Conservation (phyloP, 176 grass and related monocot species). For the Metroxylon sagu region DNA sequence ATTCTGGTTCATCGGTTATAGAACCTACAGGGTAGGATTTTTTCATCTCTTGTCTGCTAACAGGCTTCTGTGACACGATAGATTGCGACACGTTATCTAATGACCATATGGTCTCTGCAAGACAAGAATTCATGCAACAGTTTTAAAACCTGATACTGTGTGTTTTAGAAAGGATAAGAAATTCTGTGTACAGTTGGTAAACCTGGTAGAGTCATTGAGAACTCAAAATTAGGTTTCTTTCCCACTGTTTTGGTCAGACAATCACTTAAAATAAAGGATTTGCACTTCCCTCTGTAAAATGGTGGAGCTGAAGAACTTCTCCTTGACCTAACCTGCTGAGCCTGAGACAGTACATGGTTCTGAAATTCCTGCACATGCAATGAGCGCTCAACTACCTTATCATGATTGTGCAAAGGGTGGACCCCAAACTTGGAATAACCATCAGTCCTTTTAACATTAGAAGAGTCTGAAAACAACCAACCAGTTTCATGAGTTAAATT, state of each 20-base stretch:
- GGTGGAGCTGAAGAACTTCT: constrained; percentile 75
- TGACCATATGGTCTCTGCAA: constrained; percentile 30
- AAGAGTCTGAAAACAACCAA: constrained; percentile 29
- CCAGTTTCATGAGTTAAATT: constrained; percentile 25
- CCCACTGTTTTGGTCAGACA: constrained; percentile 16
- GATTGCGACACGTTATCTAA: constrained; percentile 18
- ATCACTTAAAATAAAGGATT: constrained; percentile 52
- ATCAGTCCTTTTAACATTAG: constrained; percentile 21
- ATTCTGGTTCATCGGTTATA: constrained; percentile 29
- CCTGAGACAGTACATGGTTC: constrained; percentile 17
- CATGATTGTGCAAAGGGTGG: constrained; percentile 15
- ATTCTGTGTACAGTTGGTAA: background rate
- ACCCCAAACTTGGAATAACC: constrained; percentile 14
- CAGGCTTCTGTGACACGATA: constrained; percentile 43
- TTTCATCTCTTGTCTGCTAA: constrained; percentile 21
- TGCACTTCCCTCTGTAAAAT: constrained; percentile 69
- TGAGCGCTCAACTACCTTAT: constrained; percentile 18
- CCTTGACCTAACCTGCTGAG: constrained; percentile 38
- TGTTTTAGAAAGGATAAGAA: no score
- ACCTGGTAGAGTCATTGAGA: constrained; percentile 44
- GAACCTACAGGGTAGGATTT: background rate
- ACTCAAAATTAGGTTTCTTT: constrained; percentile 30
- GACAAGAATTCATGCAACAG: constrained; percentile 8
- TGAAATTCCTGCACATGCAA: constrained; percentile 26
- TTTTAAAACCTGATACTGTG: no score